Evolutionary conservation across 352 stramenopile genomes (phyloP).

Genomic region (Globisporangium echinulatum): DNA sequence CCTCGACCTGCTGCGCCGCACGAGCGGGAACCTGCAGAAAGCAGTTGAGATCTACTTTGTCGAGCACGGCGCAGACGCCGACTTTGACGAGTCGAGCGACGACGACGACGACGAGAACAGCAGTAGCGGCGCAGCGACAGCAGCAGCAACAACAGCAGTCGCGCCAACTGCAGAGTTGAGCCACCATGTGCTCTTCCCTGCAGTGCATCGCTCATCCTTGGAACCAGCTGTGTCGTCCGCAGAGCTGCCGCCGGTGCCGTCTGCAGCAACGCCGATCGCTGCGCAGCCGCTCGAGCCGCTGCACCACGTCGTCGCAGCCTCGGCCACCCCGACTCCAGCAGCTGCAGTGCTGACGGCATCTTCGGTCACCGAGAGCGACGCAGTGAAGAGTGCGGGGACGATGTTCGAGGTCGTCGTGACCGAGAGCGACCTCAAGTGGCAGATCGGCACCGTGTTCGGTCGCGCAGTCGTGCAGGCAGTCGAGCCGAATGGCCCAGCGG

Average conservation of each 20-base stretch:
- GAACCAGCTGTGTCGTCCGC: conserved; percentile 20
- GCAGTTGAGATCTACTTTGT: conserved; percentile 77
- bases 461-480: conserved; percentile 79
- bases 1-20: conserved; percentile 44
- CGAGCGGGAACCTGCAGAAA: conserved; percentile 68
- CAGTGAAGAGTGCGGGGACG: conserved; percentile 49
- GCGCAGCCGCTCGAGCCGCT: conserved; percentile 54
- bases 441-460: conserved; percentile 81
- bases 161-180: background rate
- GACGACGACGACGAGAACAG: conserved; percentile 36
- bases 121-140: conserved; percentile 6
- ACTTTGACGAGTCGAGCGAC: conserved; percentile 37
- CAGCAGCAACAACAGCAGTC: conserved; percentile 1
- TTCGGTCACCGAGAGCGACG: conserved; percentile 27
- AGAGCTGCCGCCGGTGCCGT: conserved; percentile 28
- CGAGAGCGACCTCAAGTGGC: conserved; percentile 70
- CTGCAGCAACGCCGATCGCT: conserved; percentile 37
- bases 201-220: conserved; percentile 17
- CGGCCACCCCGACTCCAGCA: background rate
- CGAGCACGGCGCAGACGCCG: conserved; percentile 39
- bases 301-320: conserved; percentile 13
- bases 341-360: conserved; percentile 14
- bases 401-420: conserved; percentile 82
- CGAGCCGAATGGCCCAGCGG: conserved; percentile 51
- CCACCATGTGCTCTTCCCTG: conserved; percentile 24